Base-by-base conservation (phyloP, 208 protist genomes). In the Leishmania tarentolae region DNA sequence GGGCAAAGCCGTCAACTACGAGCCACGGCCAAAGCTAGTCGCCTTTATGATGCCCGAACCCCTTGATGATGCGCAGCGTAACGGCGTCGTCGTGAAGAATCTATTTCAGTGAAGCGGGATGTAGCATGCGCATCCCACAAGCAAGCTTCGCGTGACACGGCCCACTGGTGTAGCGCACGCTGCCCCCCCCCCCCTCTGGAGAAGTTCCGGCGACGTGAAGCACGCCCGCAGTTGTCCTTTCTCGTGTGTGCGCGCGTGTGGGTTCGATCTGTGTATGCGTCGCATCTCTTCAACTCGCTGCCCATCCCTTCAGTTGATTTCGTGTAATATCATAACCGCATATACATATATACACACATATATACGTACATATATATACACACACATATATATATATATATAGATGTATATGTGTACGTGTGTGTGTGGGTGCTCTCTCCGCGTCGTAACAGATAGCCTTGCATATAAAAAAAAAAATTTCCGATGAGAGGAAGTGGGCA, bases 1-100 rank as follows among this genome's bases (percentile, higher is more conserved):
- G 84, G 94, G 94, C 21, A 92, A 93, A 72, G 75, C 88, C 17
- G 86, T 97, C 5, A 89, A 91, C 80, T 97, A 96, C 75, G 92
- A 95, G 78, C 90, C 92, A 56, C 82, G 90, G 31, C 92, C 91
- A 44, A 96, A 96, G 88, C 73, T 97, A 13, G 92, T 97, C 28
- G 92, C 92, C 31, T 97, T 97, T 70, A 85, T 94, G 50, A 79
- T 95, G 71, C 84, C 92, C 0, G 84, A 94, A 73, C 76, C 88
- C 2, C 88, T 91, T 53, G 88, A 93, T 42, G 70, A 88, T 59
- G 87, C 82, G n/a, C 86, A 86, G 40, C 94, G 90, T 59, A 91
- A 89, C 75, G 91, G 94, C 50, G 91, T 94, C 19, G 76, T 97
- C 19, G 76, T 96, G 53, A 85, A 89, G 28, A 94, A 86, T 31